These are phyloP conservation scores for Chrysoporthe puriensis DNA, from an alignment of 2,329 filamentous ascomycete genomes.

Conservation along the genomic window DNA sequence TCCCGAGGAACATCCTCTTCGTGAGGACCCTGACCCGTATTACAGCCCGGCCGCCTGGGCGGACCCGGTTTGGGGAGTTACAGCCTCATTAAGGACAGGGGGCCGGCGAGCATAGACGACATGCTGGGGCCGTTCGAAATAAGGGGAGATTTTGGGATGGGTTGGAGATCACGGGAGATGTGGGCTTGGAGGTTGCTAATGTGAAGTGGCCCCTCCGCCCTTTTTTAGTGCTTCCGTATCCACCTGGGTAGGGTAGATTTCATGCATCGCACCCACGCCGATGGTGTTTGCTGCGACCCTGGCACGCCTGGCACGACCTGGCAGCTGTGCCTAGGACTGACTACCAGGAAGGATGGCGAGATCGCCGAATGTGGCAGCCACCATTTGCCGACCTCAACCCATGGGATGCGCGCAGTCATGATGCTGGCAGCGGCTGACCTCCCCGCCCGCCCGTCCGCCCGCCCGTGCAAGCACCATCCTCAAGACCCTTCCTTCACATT, in stretches of 20 bases:
- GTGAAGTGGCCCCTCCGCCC: not conserved
- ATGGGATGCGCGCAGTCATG: slow-evolving; percentile 6
- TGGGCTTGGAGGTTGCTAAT: not conserved
- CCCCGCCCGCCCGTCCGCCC: not conserved
- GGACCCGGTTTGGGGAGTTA: not conserved
- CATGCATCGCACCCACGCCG: slow-evolving; percentile 3
- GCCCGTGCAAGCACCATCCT: too few relatives aligned
- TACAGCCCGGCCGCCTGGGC: slow-evolving; percentile 1
- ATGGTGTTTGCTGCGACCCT: slow-evolving; percentile 5
- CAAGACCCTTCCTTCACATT: too few relatives aligned
- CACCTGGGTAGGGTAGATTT: slow-evolving; percentile 10
- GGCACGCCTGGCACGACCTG: too few relatives aligned
- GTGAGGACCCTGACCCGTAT: slow-evolving; percentile 3
- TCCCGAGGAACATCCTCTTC: not conserved
- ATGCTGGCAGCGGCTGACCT: slow-evolving; percentile 1
- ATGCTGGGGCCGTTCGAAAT: not conserved
- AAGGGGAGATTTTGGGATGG: not conserved
- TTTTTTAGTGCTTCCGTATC: slow-evolving; percentile 1
- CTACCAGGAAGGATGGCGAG: not conserved
- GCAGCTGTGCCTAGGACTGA: not conserved
- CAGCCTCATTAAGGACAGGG: not conserved
- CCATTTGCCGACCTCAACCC: slow-evolving; percentile 4
- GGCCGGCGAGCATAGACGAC: not conserved
- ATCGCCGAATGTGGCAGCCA: slow-evolving; percentile 6
- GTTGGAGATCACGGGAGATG: slow-evolving; percentile 10